A percentile compares a stretch with the other conserved stretches of the same genome.
Conservation (phyloP, 2,329 filamentous ascomycete species). For the Colletotrichum echinochloae region DNA sequence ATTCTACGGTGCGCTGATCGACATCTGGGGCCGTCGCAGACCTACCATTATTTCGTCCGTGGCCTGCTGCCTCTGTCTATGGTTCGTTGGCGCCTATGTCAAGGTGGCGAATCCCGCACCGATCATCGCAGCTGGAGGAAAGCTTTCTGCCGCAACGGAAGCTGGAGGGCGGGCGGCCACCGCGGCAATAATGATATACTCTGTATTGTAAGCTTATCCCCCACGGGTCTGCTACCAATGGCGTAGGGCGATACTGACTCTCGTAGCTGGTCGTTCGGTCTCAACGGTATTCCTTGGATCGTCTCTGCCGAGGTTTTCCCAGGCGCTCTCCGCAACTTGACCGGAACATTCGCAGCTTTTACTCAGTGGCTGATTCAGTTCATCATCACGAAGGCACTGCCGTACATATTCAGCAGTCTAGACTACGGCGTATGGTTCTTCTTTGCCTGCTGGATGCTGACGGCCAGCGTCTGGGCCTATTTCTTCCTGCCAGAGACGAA, state of each 20-base stretch:
- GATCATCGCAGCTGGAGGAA: slow-evolving; percentile 56
- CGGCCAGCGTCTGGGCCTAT: slow-evolving; percentile 61
- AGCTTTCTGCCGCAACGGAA: slow-evolving; percentile 55
- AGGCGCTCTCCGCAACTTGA: slow-evolving; percentile 55
- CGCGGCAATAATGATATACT: slow-evolving; percentile 67
- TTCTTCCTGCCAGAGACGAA: slow-evolving; percentile 68
- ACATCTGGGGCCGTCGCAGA: slow-evolving; percentile 54
- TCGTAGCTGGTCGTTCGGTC: slow-evolving; percentile 56
- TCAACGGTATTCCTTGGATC: slow-evolving; percentile 61
- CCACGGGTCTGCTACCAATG: no score
- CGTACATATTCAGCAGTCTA: slow-evolving; percentile 58
- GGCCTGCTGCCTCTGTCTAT: slow-evolving; percentile 61
- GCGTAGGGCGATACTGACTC: neutral
- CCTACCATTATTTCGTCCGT: slow-evolving; percentile 61
- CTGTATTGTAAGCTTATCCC: slow-evolving; percentile 57
- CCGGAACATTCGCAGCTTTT: slow-evolving; percentile 55
- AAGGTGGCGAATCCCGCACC: slow-evolving; percentile 62
- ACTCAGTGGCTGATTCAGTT: slow-evolving; percentile 58
- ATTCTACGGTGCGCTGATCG: slow-evolving; percentile 55
- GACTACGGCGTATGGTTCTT: slow-evolving; percentile 68
- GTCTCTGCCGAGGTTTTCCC: slow-evolving; percentile 59
- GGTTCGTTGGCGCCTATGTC: slow-evolving; percentile 65
- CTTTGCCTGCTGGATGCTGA: slow-evolving; percentile 64
- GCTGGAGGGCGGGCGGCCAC: slow-evolving; percentile 65
- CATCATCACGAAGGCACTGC: slow-evolving; percentile 57